A percentile compares a stretch with the other conserved stretches of the same genome.
phyloP scores from a whole-genome alignment of 2,329 filamentous ascomycete species.

The Aureobasidium melanogenum region DNA sequence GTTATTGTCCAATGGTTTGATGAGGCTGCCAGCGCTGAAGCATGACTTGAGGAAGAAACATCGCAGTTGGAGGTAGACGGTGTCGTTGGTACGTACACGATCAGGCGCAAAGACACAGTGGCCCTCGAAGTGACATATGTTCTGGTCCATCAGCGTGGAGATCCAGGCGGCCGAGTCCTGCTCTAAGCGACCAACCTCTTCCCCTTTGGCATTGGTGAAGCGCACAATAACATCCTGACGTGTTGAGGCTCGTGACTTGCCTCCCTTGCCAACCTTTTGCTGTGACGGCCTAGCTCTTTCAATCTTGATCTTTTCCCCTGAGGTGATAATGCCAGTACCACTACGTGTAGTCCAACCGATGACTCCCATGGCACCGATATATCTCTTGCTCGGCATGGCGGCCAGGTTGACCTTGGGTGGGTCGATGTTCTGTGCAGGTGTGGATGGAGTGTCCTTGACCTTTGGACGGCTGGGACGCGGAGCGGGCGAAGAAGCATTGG shows the following conservation, averaged over 20 bases:
- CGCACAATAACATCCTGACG: slow-evolving; percentile 81
- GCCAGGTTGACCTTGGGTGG: slow-evolving; percentile 14
- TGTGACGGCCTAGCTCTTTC: slow-evolving; percentile 68
- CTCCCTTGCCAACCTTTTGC: slow-evolving; percentile 31
- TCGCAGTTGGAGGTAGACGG: slow-evolving; percentile 78
- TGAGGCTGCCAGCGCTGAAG: slow-evolving; percentile 58
- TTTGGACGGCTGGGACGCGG: not conserved
- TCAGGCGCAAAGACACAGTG: slow-evolving; percentile 86
- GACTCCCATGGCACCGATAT: slow-evolving; percentile 85
- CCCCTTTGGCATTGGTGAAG: slow-evolving; percentile 70
- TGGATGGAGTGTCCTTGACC: not conserved
- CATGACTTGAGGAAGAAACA: slow-evolving; percentile 67
- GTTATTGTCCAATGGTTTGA: slow-evolving; percentile 58
- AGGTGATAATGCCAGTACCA: slow-evolving; percentile 63
- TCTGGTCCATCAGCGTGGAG: slow-evolving; percentile 83
- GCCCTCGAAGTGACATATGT: slow-evolving; percentile 78
- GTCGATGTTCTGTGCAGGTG: slow-evolving; percentile 7
- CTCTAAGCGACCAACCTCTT: slow-evolving; percentile 77
- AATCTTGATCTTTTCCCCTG: slow-evolving; percentile 76
- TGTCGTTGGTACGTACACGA: slow-evolving; percentile 78
- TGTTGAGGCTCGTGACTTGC: slow-evolving; percentile 44
- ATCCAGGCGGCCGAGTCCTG: slow-evolving; percentile 89
- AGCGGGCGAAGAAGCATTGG: not conserved
- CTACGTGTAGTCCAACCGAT: slow-evolving; percentile 88
- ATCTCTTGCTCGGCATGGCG: slow-evolving; percentile 53